Evolutionary conservation across 2,329 filamentous ascomycete species (phyloP), one percentile per base, ranked within the genome.

Genomic region (Penicillium sp.): DNA sequence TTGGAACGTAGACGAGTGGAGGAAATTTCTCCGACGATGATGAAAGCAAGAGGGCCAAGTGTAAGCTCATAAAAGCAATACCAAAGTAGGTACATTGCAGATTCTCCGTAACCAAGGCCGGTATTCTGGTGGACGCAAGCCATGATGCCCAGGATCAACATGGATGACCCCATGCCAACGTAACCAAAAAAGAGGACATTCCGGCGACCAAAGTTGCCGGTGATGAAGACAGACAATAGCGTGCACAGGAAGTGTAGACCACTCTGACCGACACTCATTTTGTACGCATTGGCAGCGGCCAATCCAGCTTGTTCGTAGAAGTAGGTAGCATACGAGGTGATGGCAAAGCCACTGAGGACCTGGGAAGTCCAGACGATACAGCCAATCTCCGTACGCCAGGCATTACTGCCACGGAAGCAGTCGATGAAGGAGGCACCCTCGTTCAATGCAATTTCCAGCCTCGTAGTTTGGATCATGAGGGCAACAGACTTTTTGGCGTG

Each of bases 1-100:
- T 84, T 84, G 43, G 79, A 76, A 60, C 82, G 81, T 41, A 85
- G 76, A 12, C 82, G 76, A 0, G 80, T 82, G 1, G 82, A 83
- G 0, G 81, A 82, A 3, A 84, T 75, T 65, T 84, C 83, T 0
- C 81, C 79, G 31, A 84, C 75, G 39, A 84, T 69, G 1, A 78
- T 78, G 67, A 83, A 84, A 15, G 79, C 82, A 7, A 83, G 77
- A 0, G 82, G 82, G 0, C 83, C 83, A 25, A 84, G 78, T 2
- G 81, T 81, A 61, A 80, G 77, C 72, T 82, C 81, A 70, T 85
- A 85, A 7, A 82, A 75, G 50, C 31, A 34, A 84, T 82, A 1
- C 80, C 83, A 64, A 80, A 82, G 47, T 80, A 70, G 57, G 84
- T 78, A 84, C 69, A 8, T 78, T 74, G 11, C 81, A 81, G 4